phyloP scores from a whole-genome alignment of 2,329 filamentous ascomycete genomes.

The Hirsutella minnesotensis region DNA sequence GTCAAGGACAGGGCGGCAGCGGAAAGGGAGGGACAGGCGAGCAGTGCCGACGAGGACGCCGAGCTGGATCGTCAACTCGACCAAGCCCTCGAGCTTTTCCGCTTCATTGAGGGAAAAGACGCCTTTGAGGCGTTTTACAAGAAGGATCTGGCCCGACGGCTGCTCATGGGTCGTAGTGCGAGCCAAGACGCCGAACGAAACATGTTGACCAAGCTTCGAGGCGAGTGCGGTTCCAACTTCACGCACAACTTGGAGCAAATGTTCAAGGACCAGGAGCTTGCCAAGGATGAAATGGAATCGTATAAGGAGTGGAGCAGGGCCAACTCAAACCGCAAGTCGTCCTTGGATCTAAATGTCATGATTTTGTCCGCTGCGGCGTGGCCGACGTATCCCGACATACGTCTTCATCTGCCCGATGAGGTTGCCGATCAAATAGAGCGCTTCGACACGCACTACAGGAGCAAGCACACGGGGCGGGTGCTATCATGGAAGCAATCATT shows the following conservation, averaged over 20 bases:
- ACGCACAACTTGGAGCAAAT: constrained; percentile 97
- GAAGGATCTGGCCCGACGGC: constrained; percentile 78
- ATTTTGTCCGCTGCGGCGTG: constrained; percentile 86
- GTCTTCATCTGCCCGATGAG: constrained; percentile 61
- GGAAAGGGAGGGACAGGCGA: constrained; percentile 51
- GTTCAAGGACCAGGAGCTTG: constrained; percentile 96
- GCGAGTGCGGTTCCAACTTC: constrained; percentile 86
- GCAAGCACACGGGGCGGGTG: constrained; percentile 77
- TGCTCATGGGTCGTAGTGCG: constrained; percentile 86
- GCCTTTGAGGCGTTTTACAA: constrained; percentile 99
- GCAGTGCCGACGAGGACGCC: constrained; percentile 74
- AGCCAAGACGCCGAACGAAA: constrained; percentile 91
- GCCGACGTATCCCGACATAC: constrained; percentile 74
- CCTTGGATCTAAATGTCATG: constrained; percentile 62
- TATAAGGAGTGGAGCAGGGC: constrained; percentile 61
- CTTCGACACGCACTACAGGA: constrained; percentile 79
- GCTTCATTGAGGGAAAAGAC: constrained; percentile 94
- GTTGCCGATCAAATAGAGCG: constrained; percentile 66
- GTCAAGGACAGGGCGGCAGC: constrained; percentile 43
- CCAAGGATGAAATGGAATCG: constrained; percentile 81
- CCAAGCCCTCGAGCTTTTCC: constrained; percentile 84
- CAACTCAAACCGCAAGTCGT: constrained; percentile 32
- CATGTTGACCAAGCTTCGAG: constrained; percentile 86
- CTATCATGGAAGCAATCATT: constrained; percentile 87
- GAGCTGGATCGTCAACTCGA: constrained; percentile 89